Evolutionary conservation across 148 eudicot genomes (phyloP), one percentile per base, ranked within the genome.

Genomic region (Gaultheria prostrata): DNA sequence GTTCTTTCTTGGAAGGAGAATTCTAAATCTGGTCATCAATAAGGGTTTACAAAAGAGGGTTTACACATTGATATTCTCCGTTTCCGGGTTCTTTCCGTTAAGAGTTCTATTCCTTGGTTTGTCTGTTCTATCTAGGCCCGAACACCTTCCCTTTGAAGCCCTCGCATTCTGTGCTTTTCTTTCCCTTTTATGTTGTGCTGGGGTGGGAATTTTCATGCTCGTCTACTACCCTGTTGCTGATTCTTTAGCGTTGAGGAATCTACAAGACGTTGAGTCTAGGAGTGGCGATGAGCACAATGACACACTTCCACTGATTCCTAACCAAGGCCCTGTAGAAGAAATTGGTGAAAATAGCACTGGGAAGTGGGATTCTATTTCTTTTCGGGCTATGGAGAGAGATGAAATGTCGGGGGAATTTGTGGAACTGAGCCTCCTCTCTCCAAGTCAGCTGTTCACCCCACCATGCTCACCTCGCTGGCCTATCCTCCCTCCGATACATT

Each of bases 31-130:
- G 70, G 96, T 94, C 83, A 94, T 97, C 86, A 97, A 93, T 87
- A 97, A 95, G 88, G 91, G 93, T 85, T 85, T 97, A 90, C 93
- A 91, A 86, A 97, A 86, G 90, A 90, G 99, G 84, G 94, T 97
- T 78, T 97, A 89, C 88, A 86, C 87, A 89, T 89, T 97, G 85
- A 91, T 91, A 83, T 83, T 90, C 80, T 84, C 92, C 21, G 91
- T 92, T 82, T 87, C 91, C 49, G 82, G 89, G 87, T 90, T 93
- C 85, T 88, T 97, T 59, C 98, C 92, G 3, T 84, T 91, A 49
- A 91, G 99, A 88, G 94, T 90, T 83, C 74, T 95, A 50, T 88
- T 97, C 80, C 95, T 97, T 81, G 97, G 99, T 77, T 87, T 94
- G 87, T 89, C 99, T 35, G 96, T 97, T 83, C 88, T 91, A 69